Base-by-base conservation (phyloP, 2,329 filamentous ascomycete genomes). In the Hypoxylon sp. region DNA sequence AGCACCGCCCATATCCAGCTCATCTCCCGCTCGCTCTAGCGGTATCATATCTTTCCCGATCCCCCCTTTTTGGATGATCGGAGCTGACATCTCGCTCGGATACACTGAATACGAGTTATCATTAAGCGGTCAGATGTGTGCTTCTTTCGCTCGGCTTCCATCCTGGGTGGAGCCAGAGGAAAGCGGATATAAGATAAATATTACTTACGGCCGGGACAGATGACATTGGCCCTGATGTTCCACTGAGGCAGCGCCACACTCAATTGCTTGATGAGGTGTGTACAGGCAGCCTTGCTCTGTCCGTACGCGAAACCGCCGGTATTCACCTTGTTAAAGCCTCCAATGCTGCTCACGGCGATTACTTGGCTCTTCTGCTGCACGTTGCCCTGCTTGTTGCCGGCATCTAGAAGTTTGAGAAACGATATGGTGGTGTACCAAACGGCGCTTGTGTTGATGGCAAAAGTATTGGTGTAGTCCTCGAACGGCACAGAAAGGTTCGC, bases 281-380 rank as follows among this genome's bases (percentile, higher is more conserved):
- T 90, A 0, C 90, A 89, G 0, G 89, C 93, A 0, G 90, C 92
- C 81, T 96, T 96, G 66, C 88, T 90, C 17, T 92, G 87, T 14
- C 92, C 92, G 77, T 96, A 96, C 0, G 89, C 88, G 79, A 90
- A 94, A 34, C 93, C 92, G 21, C 91, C 91, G 25, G 93, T 90
- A 0, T 90, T 84, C 51, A 86, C 83, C 73, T 92, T 90, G 80
- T 94, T 91, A 66, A 94, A 90, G 0, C 88, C 90, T 0, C 85
- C 91, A 77, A 97, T 94, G 19, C 87, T 91, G 67, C 89, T 90
- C 46, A 92, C 92, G 38, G 93, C 90, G 66, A 97, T 87, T 19
- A 90, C 81, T 76, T 89, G 86, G 32, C 84, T 85, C 28, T 79
- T 82, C 76, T 86, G 84, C 25, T 81, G 80, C 21, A 90, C 80